A percentile compares a stretch with the other conserved stretches of the same genome.
Conservation (phyloP, 2,329 filamentous ascomycete species). For the Phoma sp. region DNA sequence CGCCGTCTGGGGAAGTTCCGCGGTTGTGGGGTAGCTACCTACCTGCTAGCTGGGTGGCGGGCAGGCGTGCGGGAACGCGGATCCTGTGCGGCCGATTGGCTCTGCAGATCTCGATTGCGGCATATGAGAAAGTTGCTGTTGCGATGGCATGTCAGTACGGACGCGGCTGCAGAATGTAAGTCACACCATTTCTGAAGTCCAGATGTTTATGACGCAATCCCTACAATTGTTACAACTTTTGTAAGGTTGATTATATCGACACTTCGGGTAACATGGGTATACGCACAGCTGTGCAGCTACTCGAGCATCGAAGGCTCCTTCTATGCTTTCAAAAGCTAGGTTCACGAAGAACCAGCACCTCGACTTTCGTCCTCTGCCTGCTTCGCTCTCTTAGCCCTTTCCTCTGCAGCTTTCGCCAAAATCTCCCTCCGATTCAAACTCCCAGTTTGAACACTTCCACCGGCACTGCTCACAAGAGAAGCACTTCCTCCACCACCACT, state of each 20-base stretch:
- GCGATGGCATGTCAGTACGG: neutral
- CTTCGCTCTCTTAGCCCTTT: conserved; percentile 61
- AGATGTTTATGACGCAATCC: too few species aligned
- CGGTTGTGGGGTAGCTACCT: conserved; percentile 19
- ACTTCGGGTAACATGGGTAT: conserved; percentile 2
- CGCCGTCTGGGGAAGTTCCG: conserved; percentile 8
- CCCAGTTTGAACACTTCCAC: conserved; percentile 39
- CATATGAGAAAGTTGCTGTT: neutral
- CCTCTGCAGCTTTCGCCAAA: conserved; percentile 75
- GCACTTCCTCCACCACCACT: conserved; percentile 12
- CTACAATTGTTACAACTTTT: neutral
- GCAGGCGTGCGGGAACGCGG: conserved; percentile 1
- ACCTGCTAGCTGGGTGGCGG: too few species aligned
- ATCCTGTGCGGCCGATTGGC: conserved; percentile 10
- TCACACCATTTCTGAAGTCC: too few species aligned
- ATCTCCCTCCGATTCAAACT: conserved; percentile 74
- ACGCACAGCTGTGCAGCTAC: neutral
- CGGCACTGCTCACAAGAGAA: conserved; percentile 31
- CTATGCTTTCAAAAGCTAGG: too few species aligned
- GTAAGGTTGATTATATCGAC: neutral
- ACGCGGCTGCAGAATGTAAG: too few species aligned
- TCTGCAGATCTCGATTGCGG: neutral
- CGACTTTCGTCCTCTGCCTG: conserved; percentile 49
- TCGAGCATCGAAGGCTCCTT: neutral
- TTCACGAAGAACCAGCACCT: conserved; percentile 14